Base-by-base conservation (phyloP, 139 green algal species). In the Chlorella sp. region DNA sequence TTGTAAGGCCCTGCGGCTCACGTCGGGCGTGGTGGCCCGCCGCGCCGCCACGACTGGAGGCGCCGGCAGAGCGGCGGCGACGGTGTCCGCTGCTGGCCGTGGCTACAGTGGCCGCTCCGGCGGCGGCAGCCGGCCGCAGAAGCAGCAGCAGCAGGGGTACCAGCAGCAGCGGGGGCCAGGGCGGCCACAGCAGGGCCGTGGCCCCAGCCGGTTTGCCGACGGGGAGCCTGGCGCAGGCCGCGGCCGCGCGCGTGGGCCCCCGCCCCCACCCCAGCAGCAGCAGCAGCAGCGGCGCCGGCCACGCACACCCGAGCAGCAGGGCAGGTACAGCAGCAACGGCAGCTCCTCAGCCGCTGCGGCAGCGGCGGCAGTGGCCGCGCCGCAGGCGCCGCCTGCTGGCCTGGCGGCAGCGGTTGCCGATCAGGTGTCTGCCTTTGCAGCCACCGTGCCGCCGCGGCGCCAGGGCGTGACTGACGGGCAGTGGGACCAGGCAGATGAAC, bases 381-480 rank as follows among this genome's bases (percentile, higher is more conserved):
- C n/a, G n/a, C 44, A 51, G 44, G 26, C 23, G 11, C 11, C 76
- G 62, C 26, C 26, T 3, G 15, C 41, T 0, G 36, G 63, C 4
- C 63, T 83, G 18, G 63, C 78, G 11, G 63, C 78, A 0, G 78
- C 78, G n/a, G 76, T 82, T 23, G 76, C 76, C 4, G 76, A 63
- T 4, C 32, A 82, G 26, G 76, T 82, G 76, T 63, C 34, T 2
- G 56, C 76, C 0, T 82, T 82, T 57, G 76, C 63, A 17, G 41
- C 76, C 56, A 85, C 87, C 11, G 38, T 80, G 51, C 73, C 74
- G 4, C 85, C 88, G 13, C 78, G 89, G 15, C 39, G 47, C 3
- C 44, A 34, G 5, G 88, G 86, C 7, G 80, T 93, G 11, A 91
- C 86, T 26, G 90, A 93, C n/a, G 90, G 90, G 9, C 18, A 11